Evolutionary conservation across 768 basidiomycete genomes (phyloP), one percentile per base, ranked within the genome.

Genomic region (Termitomyces sp.): DNA sequence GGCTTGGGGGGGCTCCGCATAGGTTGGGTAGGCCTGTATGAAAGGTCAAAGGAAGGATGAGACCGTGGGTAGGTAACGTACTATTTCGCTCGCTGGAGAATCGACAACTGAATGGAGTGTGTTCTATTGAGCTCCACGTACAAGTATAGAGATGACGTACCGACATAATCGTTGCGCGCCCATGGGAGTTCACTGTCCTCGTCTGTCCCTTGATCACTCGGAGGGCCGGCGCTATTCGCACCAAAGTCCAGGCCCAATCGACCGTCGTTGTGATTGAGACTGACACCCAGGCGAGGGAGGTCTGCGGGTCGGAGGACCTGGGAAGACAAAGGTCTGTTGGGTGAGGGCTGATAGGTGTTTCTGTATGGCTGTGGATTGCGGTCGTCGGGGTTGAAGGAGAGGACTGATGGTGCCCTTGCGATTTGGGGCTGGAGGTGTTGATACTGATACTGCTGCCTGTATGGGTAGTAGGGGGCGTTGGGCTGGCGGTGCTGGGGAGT

Each of bases 221-320:
- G 66, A 50, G 68, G 69, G 23, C 68, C 59, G 9, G 23, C 11
- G 16, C 20, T 69, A 64, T 85, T n/a, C n/a, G n/a, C n/a, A n/a
- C n/a, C n/a, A n/a, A n/a, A 89, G 68, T 85, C 82, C 62, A 88
- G 66, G 31, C 71, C 83, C 25, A 89, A 73, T 56, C 75, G 68
- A 36, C 82, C 84, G 58, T 83, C 81, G 57, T 83, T 80, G 1
- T 76, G 72, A 48, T 83, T 81, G 53, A 90, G 46, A 50, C 70
- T 69, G 40, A 77, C 64, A 53, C 66, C 73, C 58, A 74, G 67
- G 43, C 68, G 66, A 11, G 73, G 76, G 33, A 68, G 58, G 16
- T 36, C 20, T n/a, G n/a, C n/a, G n/a, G n/a, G n/a, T n/a, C n/a
- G n/a, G n/a, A n/a, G n/a, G n/a, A n/a, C n/a, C n/a, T n/a, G n/a